Evolutionary conservation across 352 stramenopile species (phyloP).

Genomic region (Globisporangium alternatum): DNA sequence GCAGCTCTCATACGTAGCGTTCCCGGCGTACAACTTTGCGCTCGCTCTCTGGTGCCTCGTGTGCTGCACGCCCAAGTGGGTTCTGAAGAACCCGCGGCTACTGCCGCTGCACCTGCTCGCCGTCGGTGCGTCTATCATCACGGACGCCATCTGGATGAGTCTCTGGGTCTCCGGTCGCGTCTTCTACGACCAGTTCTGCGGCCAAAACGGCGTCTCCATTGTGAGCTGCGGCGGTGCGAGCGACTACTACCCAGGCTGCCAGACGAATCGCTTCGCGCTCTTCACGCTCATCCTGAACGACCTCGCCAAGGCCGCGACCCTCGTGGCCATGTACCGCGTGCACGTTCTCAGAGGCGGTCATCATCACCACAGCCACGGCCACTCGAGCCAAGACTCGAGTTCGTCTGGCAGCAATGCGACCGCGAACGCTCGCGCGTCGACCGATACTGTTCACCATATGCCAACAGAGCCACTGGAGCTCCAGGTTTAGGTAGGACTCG

Average conservation of each 20-base stretch:
- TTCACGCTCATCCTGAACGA: constrained; percentile 61
- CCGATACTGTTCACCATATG: background rate
- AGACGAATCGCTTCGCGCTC: constrained; percentile 68
- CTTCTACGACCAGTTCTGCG: constrained; percentile 78
- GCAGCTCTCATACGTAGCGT: constrained; percentile 82
- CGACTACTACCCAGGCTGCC: constrained; percentile 64
- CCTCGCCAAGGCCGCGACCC: constrained; percentile 43
- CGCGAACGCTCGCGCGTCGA: background rate
- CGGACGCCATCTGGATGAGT: constrained; percentile 72
- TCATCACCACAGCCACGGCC: constrained; percentile 1
- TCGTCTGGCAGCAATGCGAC: background rate
- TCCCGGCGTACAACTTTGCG: constrained; percentile 77
- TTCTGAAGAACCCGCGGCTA: constrained; percentile 41
- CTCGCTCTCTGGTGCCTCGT: constrained; percentile 68
- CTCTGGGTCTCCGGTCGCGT: constrained; percentile 70
- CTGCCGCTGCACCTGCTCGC: constrained; percentile 49
- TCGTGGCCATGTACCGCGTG: constrained; percentile 45
- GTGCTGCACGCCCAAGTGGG: constrained; percentile 51
- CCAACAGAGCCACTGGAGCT: background rate
- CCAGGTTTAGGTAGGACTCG: background rate
- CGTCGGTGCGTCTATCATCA: constrained; percentile 54
- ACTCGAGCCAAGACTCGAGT: background rate
- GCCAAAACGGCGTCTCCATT: constrained; percentile 51
- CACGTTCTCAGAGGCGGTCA: constrained; percentile 21
- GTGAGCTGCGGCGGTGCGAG: constrained; percentile 59